Evolutionary conservation across 768 basidiomycete species (phyloP), one percentile per base, ranked within the genome.

Genomic region (Tubosaeta brunneosetosa): DNA sequence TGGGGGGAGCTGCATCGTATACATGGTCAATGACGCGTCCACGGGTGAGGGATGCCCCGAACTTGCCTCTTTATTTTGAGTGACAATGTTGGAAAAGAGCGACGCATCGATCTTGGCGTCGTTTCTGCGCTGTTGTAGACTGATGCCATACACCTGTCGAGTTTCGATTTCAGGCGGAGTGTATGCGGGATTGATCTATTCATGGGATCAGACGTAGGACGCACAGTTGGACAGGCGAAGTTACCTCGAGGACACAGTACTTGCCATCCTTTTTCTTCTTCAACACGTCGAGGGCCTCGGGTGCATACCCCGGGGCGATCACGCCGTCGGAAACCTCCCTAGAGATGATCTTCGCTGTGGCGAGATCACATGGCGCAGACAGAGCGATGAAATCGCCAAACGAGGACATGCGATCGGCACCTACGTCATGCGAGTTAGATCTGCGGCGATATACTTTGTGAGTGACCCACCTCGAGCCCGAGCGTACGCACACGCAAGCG

Each of bases 361-460:
- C 87, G 34, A 94, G 75, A 66, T 99, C 97, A 73, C 94, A 97
- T 17, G 86, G 83, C 26, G 88, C 85, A 16, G 94, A 97, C 11
- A 99, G 79, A 0, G 94, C 97, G 61, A 99, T 94, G 68, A 98
- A 99, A 73, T 99, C 97, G 5, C 97, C 97, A 67, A 98, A 99
- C 3, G 95, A 97, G 1, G 95, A 97, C 97, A 99, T 99, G 49
- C 97, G 85, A 68, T 99, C 97, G 22, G 97, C 95, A 51, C 94
- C 90, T 91, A 58, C 6, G 58, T 51, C 29, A 57, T 25, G 19
- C 44, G 16, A 50, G 52, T 52, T 16, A 51, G 50, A 55, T 53
- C 46, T 6, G 13, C 40, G 44, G 37, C 19, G 9, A 44, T 32
- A 22, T 29, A 27, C 46, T 32, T n/a, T 31, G 29, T 33, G 16